Conservation (phyloP, 371 early-diverging fungal species). For the Chytridium lagenaria region DNA sequence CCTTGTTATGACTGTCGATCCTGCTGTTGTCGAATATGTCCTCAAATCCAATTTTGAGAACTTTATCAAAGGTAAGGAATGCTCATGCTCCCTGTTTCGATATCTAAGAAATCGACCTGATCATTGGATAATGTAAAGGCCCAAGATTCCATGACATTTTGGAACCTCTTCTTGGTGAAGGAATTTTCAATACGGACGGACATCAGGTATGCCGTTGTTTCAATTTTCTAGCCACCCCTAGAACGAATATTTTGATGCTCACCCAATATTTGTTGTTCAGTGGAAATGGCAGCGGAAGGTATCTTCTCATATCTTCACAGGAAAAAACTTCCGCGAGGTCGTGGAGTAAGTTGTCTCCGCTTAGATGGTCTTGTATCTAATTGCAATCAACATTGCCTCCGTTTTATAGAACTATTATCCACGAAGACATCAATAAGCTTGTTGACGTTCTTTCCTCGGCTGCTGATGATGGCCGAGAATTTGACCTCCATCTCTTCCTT, state of each 20-base stretch:
- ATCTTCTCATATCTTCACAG: slow-evolving; percentile 62
- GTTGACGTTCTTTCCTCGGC: neutral
- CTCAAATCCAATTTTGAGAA: slow-evolving; percentile 42
- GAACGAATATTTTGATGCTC: too few species aligned
- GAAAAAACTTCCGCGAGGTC: slow-evolving; percentile 59
- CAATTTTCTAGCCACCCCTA: too few species aligned
- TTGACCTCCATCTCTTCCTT: slow-evolving; percentile 23
- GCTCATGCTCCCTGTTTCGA: too few species aligned
- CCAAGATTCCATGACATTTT: slow-evolving; percentile 13
- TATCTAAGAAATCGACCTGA: too few species aligned
- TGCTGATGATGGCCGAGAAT: neutral
- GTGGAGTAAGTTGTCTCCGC: slow-evolving; percentile 8
- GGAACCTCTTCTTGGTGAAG: slow-evolving; percentile 31
- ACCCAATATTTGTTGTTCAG: too few species aligned
- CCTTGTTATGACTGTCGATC: slow-evolving; percentile 25
- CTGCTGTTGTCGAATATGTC: slow-evolving; percentile 35
- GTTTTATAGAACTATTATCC: neutral
- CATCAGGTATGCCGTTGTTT: slow-evolving; percentile 5
- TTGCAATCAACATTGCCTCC: neutral
- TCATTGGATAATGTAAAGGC: too few species aligned
- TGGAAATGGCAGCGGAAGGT: slow-evolving; percentile 58
- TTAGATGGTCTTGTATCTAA: neutral
- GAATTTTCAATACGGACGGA: slow-evolving; percentile 17
- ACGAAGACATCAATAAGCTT: slow-evolving; percentile 9
- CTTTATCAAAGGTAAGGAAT: slow-evolving; percentile 30